Base-by-base conservation (phyloP, 2,329 filamentous ascomycete species). In the Waltergamsia citrina region DNA sequence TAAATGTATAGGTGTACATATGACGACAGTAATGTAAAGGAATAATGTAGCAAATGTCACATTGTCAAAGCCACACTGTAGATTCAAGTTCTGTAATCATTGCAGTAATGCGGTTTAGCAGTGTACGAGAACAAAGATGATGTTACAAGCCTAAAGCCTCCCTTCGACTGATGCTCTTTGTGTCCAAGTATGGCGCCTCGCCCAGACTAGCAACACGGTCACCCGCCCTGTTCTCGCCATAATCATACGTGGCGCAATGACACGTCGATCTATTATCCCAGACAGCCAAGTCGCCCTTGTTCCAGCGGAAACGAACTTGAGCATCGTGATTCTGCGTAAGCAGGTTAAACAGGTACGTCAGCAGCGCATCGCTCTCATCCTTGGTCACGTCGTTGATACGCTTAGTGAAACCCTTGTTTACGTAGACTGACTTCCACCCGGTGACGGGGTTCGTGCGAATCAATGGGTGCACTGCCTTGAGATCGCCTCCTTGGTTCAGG, bases 181-280 rank as follows among this genome's bases (percentile, higher is more conserved):
- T 35, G 32, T 65, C 60, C 16, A 64, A 48, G 38, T 62, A 65
- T 1, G 62, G 62, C 7, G 56, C 57, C 46, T 65, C 62, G 11
- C 62, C 62, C 25, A 65, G 38, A 19, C 56, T 60, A 24, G 52
- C 56, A 1, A 63, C 62, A 1, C 62, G 49, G 36, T 65, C 56
- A 4, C 62, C 62, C n/a, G 53, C 51, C 4, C 62, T 48, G 2
- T 58, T 57, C 5, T 44, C 59, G 19, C 4, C 22, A 10, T 80
- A 81, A 42, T 82, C 78, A 41, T 71, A 78, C 0, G 74, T 81
- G 0, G 74, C 75, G 24, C 67, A 62, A n/a, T n/a, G n/a, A n/a
- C n/a, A n/a, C n/a, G n/a, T n/a, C n/a, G n/a, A 64, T 33, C 65
- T 54, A 45, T 82, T 82, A 47, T 83, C 78, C 78, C 78, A 83